Evolutionary conservation across 2,329 filamentous ascomycete species (phyloP).

Genomic region (Escovopsis sp.): DNA sequence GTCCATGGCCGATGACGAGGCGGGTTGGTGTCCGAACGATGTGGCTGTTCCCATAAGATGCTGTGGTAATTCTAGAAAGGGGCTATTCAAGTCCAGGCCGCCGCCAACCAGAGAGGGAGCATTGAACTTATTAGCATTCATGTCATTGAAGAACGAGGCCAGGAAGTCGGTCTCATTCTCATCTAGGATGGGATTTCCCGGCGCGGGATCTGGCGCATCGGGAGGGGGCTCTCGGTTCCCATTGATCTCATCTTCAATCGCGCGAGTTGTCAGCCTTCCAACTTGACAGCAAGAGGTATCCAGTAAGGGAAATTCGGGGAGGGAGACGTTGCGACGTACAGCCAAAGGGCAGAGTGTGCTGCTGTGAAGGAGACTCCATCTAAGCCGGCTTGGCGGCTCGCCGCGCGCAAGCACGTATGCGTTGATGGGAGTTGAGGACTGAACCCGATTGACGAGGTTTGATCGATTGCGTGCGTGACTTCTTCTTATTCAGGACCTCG

Average conservation of each 20-base stretch:
- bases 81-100: conserved; percentile 33
- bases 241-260: conserved; percentile 30
- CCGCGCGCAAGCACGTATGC: conserved; percentile 44
- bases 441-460: neutral
- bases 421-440: conserved; percentile 9
- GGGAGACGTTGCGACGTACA: conserved; percentile 34
- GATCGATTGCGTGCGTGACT: too few species aligned
- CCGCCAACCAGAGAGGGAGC: conserved; percentile 33
- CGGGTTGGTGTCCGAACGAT: conserved; percentile 41
- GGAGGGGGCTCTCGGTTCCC: conserved; percentile 29
- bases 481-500: too few species aligned
- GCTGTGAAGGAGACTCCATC: conserved; percentile 32
- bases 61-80: conserved; percentile 46
- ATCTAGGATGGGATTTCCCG: conserved; percentile 50
- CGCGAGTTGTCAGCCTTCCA: neutral
- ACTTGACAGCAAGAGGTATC: neutral
- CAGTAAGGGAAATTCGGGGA: too few species aligned
- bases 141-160: conserved; percentile 40
- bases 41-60: conserved; percentile 52
- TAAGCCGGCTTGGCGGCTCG: conserved; percentile 43
- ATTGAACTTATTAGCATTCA: conserved; percentile 36
- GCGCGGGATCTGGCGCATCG: conserved; percentile 46
- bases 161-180: conserved; percentile 46
- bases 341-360: conserved; percentile 40
- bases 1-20: conserved; percentile 10